These are phyloP conservation scores for Russula dissimulans DNA, from an alignment of 768 basidiomycete species.

Conservation along the genomic window DNA sequence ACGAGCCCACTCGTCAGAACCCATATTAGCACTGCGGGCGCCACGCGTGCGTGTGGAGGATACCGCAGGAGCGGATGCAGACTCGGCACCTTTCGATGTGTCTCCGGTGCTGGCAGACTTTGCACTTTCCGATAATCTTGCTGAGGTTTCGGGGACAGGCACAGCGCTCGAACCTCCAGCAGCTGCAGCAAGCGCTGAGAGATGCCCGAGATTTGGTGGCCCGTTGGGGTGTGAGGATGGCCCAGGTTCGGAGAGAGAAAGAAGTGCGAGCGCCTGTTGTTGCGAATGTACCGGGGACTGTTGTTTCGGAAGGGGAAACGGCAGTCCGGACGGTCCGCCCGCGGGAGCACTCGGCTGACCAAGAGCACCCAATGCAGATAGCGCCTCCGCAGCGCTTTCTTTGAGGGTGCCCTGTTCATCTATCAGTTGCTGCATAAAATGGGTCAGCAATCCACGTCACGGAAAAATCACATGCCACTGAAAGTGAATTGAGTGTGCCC, in stretches of 20 bases:
- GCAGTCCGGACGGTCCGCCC: slow-evolving; percentile 13
- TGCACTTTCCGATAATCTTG: slow-evolving; percentile 12
- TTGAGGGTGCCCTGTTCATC: slow-evolving; percentile 22
- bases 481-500: too few species aligned
- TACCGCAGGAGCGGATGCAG: slow-evolving; percentile 11
- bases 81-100: background rate
- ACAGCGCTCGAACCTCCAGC: slow-evolving; percentile 8
- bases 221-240: slow-evolving; percentile 67
- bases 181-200: slow-evolving; percentile 33
- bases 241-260: slow-evolving; percentile 52
- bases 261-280: slow-evolving; percentile 12
- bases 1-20: slow-evolving; percentile 69
- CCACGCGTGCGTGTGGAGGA: slow-evolving; percentile 32
- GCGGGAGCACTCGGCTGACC: slow-evolving; percentile 5
- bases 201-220: slow-evolving; percentile 53
- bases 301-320: slow-evolving; percentile 11
- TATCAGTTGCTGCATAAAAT: slow-evolving; percentile 8
- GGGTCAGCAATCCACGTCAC: slow-evolving; percentile 4
- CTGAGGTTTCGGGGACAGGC: background rate
- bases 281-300: slow-evolving; percentile 4
- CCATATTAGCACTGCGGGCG: slow-evolving; percentile 52
- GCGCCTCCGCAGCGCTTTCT: slow-evolving; percentile 25
- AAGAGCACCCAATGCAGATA: slow-evolving; percentile 24
- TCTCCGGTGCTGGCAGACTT: slow-evolving; percentile 14
- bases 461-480: background rate